Evolutionary conservation across 371 early-diverging fungal genomes (phyloP).

Genomic region (Apophysomyces ossiformis): DNA sequence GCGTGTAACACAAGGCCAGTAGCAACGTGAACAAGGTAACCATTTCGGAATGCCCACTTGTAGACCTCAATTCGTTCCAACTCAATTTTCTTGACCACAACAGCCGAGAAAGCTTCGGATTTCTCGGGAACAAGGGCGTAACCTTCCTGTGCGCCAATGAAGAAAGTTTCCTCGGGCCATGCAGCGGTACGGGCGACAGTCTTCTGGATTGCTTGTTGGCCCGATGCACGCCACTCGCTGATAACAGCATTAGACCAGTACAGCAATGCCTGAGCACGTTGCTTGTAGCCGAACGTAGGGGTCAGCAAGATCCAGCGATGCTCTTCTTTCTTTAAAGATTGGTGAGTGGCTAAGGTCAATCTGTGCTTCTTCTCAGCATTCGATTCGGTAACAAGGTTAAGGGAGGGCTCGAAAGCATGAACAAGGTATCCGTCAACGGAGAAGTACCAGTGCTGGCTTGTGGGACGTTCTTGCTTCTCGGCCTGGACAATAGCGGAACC

Average conservation of each 20-base stretch:
- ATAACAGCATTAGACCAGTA: constrained; percentile 25
- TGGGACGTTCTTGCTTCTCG: constrained; percentile 17
- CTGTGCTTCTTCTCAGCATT: constrained; percentile 11
- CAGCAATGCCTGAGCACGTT: constrained; percentile 20
- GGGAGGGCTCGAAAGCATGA: constrained; percentile 22
- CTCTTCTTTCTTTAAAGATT: constrained; percentile 17
- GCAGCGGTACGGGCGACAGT: constrained; percentile 24
- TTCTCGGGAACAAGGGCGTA: constrained; percentile 37
- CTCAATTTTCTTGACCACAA: constrained; percentile 16
- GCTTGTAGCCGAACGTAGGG: constrained; percentile 18
- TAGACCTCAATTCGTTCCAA: constrained; percentile 20
- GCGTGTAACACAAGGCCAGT: constrained; percentile 43
- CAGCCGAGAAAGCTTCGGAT: constrained; percentile 23
- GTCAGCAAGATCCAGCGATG: constrained; percentile 32
- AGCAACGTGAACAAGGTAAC: constrained; percentile 53
- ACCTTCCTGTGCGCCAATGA: constrained; percentile 31
- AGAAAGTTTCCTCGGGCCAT: constrained; percentile 31
- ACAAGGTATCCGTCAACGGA: constrained; percentile 34
- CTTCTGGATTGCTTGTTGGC: neutral
- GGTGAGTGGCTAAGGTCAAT: constrained; percentile 15
- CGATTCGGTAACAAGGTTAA: constrained; percentile 14
- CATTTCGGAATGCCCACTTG: constrained; percentile 51
- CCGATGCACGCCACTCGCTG: constrained; percentile 21
- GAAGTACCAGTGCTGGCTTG: constrained; percentile 37
- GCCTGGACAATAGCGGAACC: constrained; percentile 31